A percentile compares a stretch with the other conserved stretches of the same genome.
Evolutionary conservation across 495 filamentous ascomycete species (phyloP).

Genomic region (Penicillium simplicissimum): DNA sequence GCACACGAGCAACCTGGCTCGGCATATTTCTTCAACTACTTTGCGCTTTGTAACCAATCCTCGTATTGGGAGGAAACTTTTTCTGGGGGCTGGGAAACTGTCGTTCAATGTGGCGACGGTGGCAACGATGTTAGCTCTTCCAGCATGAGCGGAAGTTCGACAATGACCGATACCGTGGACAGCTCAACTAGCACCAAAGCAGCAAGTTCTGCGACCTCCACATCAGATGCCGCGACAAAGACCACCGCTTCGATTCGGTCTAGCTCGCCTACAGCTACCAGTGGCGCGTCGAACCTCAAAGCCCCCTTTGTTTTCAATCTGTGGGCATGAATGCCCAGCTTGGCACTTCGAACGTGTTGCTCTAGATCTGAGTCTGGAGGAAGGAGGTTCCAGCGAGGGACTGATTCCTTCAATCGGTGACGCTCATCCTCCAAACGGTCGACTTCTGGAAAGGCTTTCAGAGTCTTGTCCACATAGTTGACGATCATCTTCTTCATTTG

Average conservation of each 20-base stretch:
- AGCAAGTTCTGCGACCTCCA: constrained; percentile 15
- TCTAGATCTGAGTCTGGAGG: neutral
- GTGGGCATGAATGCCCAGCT: neutral
- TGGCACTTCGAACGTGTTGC: neutral
- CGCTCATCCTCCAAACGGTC: neutral
- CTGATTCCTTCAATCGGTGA: neutral
- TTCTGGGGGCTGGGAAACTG: constrained; percentile 27
- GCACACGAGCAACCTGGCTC: constrained; percentile 31
- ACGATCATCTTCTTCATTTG: too few species aligned
- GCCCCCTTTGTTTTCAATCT: constrained; percentile 11
- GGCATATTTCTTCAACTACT: constrained; percentile 26
- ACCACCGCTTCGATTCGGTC: constrained; percentile 5
- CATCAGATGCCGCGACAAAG: constrained; percentile 9
- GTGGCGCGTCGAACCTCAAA: constrained; percentile 25
- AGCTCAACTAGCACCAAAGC: constrained; percentile 10
- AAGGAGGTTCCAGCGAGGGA: neutral
- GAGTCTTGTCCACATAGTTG: too few species aligned
- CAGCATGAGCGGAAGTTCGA: constrained; percentile 18
- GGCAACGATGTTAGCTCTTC: constrained; percentile 20
- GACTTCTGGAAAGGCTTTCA: neutral
- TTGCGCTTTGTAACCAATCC: constrained; percentile 18
- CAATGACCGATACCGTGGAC: constrained; percentile 15
- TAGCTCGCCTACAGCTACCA: constrained; percentile 21
- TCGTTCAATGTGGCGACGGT: constrained; percentile 24
- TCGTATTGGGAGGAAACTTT: constrained; percentile 27